Evolutionary conservation across 2,329 filamentous ascomycete genomes (phyloP).

Genomic region (Fusarium compactum): DNA sequence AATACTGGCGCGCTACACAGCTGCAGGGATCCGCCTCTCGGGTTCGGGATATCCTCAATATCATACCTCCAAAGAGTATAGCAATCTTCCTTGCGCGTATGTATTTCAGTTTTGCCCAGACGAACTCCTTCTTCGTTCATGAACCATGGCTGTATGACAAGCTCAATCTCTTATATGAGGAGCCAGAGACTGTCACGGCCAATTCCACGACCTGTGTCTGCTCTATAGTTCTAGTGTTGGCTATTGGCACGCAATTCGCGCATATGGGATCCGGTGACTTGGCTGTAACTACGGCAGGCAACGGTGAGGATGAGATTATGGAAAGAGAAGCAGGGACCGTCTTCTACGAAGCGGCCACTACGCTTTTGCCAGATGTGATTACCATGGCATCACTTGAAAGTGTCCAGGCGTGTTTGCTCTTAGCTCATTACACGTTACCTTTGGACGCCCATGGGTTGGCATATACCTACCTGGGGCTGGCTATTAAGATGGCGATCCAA

Average conservation of each 20-base stretch:
- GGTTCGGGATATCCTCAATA: not conserved
- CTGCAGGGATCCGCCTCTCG: not conserved
- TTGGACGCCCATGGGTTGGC: not conserved
- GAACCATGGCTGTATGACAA: not conserved
- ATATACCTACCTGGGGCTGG: not conserved
- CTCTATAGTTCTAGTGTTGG: not conserved
- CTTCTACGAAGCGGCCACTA: not conserved
- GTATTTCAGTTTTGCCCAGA: not conserved
- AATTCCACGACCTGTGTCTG: not conserved
- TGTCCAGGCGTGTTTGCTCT: not conserved
- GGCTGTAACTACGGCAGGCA: not conserved
- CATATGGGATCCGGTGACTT: not conserved
- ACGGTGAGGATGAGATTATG: not conserved
- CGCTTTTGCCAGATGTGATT: not conserved
- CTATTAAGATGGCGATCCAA: not conserved
- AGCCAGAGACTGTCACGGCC: not conserved
- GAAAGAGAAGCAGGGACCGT: not conserved
- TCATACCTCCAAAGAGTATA: not conserved
- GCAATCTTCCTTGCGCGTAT: not conserved
- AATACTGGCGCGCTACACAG: constrained; percentile 1
- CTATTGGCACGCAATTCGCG: not conserved
- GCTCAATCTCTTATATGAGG: not conserved
- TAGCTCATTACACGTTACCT: not conserved
- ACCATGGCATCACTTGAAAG: not conserved
- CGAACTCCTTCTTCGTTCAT: constrained; percentile 1